Evolutionary conservation across 768 basidiomycete species (phyloP).

Genomic region (Pseudohyphozyma bogoriensis): DNA sequence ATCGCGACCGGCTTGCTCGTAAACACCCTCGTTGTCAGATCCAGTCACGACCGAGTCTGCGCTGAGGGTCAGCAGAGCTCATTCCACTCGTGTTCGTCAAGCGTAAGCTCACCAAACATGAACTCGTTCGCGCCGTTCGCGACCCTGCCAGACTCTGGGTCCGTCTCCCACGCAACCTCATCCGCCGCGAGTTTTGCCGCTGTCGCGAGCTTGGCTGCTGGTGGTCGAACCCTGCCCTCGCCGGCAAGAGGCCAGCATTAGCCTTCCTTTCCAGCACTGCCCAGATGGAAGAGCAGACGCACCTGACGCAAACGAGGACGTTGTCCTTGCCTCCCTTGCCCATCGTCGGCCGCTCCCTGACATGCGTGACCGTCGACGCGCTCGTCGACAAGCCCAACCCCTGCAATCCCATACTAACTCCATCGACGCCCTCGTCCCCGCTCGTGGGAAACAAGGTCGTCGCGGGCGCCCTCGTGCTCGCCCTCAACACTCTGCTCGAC

Average conservation of each 20-base stretch:
- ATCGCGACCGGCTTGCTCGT: conserved; percentile 26
- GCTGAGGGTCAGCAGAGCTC: not conserved
- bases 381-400: not conserved
- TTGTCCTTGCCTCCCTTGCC: conserved; percentile 23
- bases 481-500: not conserved
- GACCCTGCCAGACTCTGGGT: not conserved
- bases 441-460: not conserved
- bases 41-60: conserved; percentile 33
- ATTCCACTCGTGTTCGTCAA: not conserved
- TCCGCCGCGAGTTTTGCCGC: not conserved
- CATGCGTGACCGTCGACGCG: not conserved
- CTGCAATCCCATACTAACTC: not conserved
- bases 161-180: conserved; percentile 25
- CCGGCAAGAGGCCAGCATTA: not conserved
- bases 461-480: conserved; percentile 4
- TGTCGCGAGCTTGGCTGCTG: conserved; percentile 17
- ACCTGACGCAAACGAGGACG: conserved; percentile 29
- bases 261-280: not conserved
- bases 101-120: conserved; percentile 16
- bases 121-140: conserved; percentile 12
- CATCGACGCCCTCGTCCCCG: not conserved
- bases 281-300: not conserved
- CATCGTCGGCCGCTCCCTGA: not conserved
- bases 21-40: conserved; percentile 28
- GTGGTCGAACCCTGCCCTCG: conserved; percentile 27